Base-by-base conservation (phyloP, 345 rosid species). In the Boechera retrofracta region DNA sequence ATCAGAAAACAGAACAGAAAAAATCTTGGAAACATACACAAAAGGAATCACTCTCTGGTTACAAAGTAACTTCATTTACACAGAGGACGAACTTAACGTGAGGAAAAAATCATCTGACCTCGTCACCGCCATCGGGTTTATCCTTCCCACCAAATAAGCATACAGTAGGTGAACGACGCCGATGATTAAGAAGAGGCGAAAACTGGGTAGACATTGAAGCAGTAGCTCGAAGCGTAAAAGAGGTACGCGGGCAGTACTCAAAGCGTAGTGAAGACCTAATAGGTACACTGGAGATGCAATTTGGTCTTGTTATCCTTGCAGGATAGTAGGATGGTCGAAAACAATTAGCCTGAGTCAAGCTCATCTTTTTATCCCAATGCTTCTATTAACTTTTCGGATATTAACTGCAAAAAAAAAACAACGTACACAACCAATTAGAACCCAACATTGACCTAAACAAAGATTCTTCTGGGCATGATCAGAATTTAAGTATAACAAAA, bases 61-160 rank as follows among this genome's bases (percentile, higher is more conserved):
- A 6, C 61, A 39, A 12, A 45, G 12, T 9, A 59, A 18, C 35
- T 35, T 18, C 44, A 32, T 47, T 31, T 15, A 38, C 13, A 65
- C n/a, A 65, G 0, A 1, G 3, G 10, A 66, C 11, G 24, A 36
- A 38, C 7, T 35, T 16, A 18, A 10, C 53, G 16, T 21, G 38
- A 39, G 12, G 26, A 1, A 69, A 51, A 45, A 21, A 56, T 16
- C 7, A 61, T 33, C 64, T 35, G 16, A 86, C 95, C 87, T 87
- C 85, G 2, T 82, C 83, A 60, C 76, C 59, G 18, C 82, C 77
- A 49, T 80, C 85, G 0, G 90, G 71, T 82, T 85, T 85, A 79
- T 78, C 95, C 70, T 88, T 83, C 12, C 89, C 91, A 26, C 91
- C 95, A 72, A 91, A 85, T 29, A 85, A 81, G 78, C 93, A 87